phyloP scores from a whole-genome alignment of 2,329 filamentous ascomycete species.

The Fusarium poae region DNA sequence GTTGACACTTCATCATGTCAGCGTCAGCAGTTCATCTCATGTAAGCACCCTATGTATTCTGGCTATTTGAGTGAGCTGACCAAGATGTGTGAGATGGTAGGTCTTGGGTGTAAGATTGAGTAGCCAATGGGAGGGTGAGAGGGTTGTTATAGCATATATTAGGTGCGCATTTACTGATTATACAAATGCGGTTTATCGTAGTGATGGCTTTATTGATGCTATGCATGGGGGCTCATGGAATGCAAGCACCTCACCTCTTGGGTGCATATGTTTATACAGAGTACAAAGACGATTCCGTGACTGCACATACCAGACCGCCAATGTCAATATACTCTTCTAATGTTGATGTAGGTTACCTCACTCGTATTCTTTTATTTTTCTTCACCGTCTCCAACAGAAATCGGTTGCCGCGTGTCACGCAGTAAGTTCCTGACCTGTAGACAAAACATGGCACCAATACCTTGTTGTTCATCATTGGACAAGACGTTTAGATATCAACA shows the following conservation, averaged over 20 bases:
- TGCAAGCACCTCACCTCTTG: background rate
- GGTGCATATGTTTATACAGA: too few relatives aligned
- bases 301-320: background rate
- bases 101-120: conserved; percentile 7
- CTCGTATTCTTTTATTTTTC: background rate
- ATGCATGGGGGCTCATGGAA: background rate
- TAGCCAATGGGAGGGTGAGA: background rate
- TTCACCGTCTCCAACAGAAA: background rate
- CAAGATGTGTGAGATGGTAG: background rate
- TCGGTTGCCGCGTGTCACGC: too few relatives aligned
- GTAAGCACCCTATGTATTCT: conserved; percentile 20
- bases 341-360: accelerated
- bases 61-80: conserved; percentile 20
- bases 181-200: background rate
- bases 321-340: background rate
- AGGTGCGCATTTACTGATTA: too few relatives aligned
- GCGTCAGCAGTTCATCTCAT: background rate
- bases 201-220: background rate
- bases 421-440: too few relatives aligned
- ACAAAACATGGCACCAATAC: too few relatives aligned
- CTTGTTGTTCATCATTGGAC: too few relatives aligned
- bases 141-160: background rate
- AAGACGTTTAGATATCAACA: too few relatives aligned
- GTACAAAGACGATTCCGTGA: background rate
- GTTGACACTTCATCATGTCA: background rate